These are phyloP conservation scores for Pseudogymnoascus sp. DNA, from an alignment of 2,329 filamentous ascomycete species.

Conservation along the genomic window DNA sequence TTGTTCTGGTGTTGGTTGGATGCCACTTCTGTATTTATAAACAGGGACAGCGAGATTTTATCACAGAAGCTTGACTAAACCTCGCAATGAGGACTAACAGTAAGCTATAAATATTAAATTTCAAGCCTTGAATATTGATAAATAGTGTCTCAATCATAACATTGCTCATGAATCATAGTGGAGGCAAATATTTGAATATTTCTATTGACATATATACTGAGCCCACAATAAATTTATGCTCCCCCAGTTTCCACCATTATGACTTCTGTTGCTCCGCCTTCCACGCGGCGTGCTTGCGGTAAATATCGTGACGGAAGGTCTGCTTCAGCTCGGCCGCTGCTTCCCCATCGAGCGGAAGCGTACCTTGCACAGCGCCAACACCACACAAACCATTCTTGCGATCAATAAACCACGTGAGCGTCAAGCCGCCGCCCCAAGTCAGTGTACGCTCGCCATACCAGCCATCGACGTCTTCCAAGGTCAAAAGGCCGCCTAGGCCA, in stretches of 20 bases:
- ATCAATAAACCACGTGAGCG: conserved; percentile 41
- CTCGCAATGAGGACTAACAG: background rate
- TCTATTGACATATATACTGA: background rate
- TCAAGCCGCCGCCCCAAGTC: conserved; percentile 39
- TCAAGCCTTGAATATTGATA: background rate
- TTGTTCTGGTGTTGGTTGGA: background rate
- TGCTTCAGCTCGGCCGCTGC: conserved; percentile 31
- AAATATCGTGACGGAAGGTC: conserved; percentile 35
- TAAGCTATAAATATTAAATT: background rate
- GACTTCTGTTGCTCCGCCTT: conserved; percentile 17
- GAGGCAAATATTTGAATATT: background rate
- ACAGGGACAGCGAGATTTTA: background rate
- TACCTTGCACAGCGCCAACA: conserved; percentile 33
- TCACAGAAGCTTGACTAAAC: background rate
- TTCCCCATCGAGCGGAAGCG: conserved; percentile 28
- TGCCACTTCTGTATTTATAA: background rate
- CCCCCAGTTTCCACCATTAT: background rate
- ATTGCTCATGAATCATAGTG: background rate
- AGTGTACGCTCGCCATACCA: conserved; percentile 38
- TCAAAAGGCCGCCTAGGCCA: conserved; percentile 36
- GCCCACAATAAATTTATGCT: background rate
- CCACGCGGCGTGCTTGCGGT: conserved; percentile 31
- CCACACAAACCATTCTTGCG: conserved; percentile 39
- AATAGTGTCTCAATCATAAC: background rate
- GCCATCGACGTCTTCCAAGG: conserved; percentile 33